Evolutionary conservation across 352 stramenopile genomes (phyloP).

Genomic region (Globisporangium alternatum): DNA sequence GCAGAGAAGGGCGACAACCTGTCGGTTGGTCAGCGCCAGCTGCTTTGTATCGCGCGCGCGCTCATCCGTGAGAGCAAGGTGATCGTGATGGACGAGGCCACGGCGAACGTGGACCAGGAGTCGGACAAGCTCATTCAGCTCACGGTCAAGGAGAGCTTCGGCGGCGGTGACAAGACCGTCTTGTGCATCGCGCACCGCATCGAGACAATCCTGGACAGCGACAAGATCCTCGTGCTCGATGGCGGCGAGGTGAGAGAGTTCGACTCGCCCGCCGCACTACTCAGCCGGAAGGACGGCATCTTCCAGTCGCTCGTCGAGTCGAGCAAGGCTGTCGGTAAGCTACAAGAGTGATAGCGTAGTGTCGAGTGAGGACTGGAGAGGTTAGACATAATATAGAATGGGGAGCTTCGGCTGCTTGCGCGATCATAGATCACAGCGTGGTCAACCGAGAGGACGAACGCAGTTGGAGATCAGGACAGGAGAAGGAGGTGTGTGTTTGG

Average conservation of each 20-base stretch:
- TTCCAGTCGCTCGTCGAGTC: constrained; percentile 39
- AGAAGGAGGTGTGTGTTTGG: too few relatives aligned
- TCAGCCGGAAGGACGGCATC: constrained; percentile 43
- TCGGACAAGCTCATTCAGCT: constrained; percentile 78
- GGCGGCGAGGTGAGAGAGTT: constrained; percentile 80
- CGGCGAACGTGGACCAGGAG: constrained; percentile 85
- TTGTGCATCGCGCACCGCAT: constrained; percentile 93
- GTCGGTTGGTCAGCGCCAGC: constrained; percentile 91
- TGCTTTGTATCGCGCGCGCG: constrained; percentile 93
- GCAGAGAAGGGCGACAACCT: constrained; percentile 92
- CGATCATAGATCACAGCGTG: too few relatives aligned
- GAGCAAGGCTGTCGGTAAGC: constrained; percentile 14
- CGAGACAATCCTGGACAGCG: constrained; percentile 90
- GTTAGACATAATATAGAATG: too few relatives aligned
- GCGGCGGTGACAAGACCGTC: constrained; percentile 69
- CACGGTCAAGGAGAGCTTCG: constrained; percentile 55
- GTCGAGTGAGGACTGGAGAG: too few relatives aligned
- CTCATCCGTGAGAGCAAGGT: constrained; percentile 79
- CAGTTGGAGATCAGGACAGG: too few relatives aligned
- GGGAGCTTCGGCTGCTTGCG: too few relatives aligned
- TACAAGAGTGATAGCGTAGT: constrained; percentile 2
- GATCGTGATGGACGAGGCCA: constrained; percentile 96
- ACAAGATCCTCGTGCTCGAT: constrained; percentile 86
- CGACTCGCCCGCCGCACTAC: constrained; percentile 63
- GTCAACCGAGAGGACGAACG: too few relatives aligned